A percentile compares a stretch with the other conserved stretches of the same genome.
Evolutionary conservation across 169 alveolate genomes (phyloP).

Genomic region (Besnoitia besnoiti): DNA sequence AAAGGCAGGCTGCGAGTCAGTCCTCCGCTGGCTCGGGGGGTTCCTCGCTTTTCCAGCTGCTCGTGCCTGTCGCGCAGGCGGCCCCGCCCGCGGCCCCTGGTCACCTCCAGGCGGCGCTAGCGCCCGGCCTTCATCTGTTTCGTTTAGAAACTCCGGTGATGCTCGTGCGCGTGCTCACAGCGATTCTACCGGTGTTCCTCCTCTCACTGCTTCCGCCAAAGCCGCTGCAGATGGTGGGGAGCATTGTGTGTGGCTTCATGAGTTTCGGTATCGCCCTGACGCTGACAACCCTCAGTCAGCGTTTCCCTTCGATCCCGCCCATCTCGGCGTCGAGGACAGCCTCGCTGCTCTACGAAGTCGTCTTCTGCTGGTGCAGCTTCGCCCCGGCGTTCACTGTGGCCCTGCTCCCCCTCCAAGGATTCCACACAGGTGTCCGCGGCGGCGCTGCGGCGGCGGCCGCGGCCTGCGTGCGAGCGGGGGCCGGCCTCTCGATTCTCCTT

Average conservation of each 20-base stretch:
- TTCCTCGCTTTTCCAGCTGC: neutral
- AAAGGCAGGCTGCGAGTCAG: neutral
- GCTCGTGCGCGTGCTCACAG: slow-evolving; percentile 22
- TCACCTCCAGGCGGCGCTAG: neutral
- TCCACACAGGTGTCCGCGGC: slow-evolving; percentile 49
- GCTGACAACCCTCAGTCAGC: neutral
- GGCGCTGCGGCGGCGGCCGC: slow-evolving; percentile 41
- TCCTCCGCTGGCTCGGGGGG: neutral
- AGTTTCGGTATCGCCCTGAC: slow-evolving; percentile 36
- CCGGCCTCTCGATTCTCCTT: neutral
- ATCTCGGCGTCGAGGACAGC: slow-evolving; percentile 41
- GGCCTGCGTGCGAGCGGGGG: slow-evolving; percentile 24
- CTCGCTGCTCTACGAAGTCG: slow-evolving; percentile 45
- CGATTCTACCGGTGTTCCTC: slow-evolving; percentile 2
- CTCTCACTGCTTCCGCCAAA: slow-evolving; percentile 6
- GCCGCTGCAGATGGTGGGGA: slow-evolving; percentile 44
- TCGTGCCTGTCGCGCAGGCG: neutral
- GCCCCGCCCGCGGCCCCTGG: neutral
- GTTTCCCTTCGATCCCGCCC: slow-evolving; percentile 41
- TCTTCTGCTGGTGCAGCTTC: slow-evolving; percentile 7
- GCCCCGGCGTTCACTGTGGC: slow-evolving; percentile 9
- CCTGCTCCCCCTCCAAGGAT: slow-evolving; percentile 49
- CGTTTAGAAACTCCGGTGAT: neutral
- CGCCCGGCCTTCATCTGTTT: neutral
- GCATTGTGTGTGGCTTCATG: slow-evolving; percentile 38